Evolutionary conservation across 345 rosid genomes (phyloP).

Genomic region (Populus simonii): DNA sequence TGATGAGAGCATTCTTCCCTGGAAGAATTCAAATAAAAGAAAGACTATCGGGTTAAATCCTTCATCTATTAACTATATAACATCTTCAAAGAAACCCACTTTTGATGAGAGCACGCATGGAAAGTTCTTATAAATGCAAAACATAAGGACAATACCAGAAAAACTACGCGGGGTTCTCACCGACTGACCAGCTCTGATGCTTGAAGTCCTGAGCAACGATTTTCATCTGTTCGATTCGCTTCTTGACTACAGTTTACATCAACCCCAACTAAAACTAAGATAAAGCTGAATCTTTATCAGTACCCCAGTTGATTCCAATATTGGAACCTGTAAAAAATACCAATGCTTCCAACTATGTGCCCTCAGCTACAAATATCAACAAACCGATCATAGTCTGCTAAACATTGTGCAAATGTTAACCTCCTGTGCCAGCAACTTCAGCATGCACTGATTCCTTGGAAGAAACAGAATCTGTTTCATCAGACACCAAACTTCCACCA

Average conservation of each 20-base stretch:
- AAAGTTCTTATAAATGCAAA: constrained; percentile 1
- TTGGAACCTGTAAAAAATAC: constrained; percentile 6
- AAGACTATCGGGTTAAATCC: not conserved
- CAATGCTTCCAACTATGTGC: not conserved
- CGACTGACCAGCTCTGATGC: not conserved
- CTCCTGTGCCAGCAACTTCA: constrained; percentile 35
- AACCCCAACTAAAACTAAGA: not conserved
- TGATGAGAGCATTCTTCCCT: constrained; percentile 4
- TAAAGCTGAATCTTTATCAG: constrained; percentile 3
- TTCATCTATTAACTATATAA: constrained; percentile 1
- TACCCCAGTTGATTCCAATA: not conserved
- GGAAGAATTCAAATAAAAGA: not conserved
- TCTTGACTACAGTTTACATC: constrained; percentile 7
- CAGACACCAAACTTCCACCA: constrained; percentile 30
- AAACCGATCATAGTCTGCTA: constrained; percentile 10
- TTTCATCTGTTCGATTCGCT: not conserved
- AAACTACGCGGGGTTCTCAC: not conserved
- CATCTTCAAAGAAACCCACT: constrained; percentile 12
- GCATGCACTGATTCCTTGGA: constrained; percentile 41
- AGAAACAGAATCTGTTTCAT: constrained; percentile 32
- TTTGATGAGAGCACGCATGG: constrained; percentile 2
- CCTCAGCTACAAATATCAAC: constrained; percentile 17
- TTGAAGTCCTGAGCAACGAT: not conserved
- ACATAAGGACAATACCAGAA: not conserved
- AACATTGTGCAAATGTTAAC: constrained; percentile 11